Evolutionary conservation across 2,329 filamentous ascomycete species (phyloP).

Genomic region (Niveomyces coronatus): DNA sequence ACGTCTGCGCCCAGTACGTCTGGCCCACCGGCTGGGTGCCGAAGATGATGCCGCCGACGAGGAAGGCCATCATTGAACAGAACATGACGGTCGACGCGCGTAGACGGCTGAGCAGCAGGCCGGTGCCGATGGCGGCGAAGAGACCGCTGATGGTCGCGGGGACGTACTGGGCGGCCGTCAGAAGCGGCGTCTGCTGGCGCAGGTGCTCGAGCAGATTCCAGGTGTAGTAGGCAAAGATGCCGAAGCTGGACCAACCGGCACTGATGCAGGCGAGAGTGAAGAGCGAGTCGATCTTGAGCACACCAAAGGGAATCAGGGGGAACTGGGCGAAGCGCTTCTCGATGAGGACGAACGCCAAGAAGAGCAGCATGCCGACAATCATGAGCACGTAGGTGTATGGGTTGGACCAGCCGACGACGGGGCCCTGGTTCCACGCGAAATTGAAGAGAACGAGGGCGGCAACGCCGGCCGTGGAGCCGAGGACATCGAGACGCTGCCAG

Average conservation of each 20-base stretch:
- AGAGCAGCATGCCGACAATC: conserved; percentile 41
- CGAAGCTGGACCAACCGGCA: conserved; percentile 39
- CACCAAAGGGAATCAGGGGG: conserved; percentile 45
- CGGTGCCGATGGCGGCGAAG: conserved; percentile 30
- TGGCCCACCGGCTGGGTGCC: conserved; percentile 37
- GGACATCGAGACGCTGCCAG: conserved; percentile 21
- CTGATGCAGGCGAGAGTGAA: conserved; percentile 42
- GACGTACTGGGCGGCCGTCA: conserved; percentile 28
- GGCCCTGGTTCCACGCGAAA: conserved; percentile 53
- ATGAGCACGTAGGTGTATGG: conserved; percentile 43
- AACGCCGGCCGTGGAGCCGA: conserved; percentile 32
- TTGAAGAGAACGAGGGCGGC: conserved; percentile 46
- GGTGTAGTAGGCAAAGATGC: conserved; percentile 36
- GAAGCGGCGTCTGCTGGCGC: conserved; percentile 28
- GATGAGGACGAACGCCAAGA: conserved; percentile 42
- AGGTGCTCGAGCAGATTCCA: conserved; percentile 34
- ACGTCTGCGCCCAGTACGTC: conserved; percentile 51
- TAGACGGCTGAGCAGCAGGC: conserved; percentile 22
- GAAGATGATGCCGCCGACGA: conserved; percentile 28
- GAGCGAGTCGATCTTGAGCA: conserved; percentile 29
- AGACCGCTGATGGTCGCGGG: conserved; percentile 29
- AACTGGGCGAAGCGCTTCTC: conserved; percentile 32
- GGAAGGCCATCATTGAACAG: conserved; percentile 29
- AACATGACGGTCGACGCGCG: conserved; percentile 28
- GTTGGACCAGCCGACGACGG: conserved; percentile 42